A percentile compares a stretch with the other conserved stretches of the same genome.
phyloP scores from a whole-genome alignment of 208 protist species.

The Acanthamoeba healyi region DNA sequence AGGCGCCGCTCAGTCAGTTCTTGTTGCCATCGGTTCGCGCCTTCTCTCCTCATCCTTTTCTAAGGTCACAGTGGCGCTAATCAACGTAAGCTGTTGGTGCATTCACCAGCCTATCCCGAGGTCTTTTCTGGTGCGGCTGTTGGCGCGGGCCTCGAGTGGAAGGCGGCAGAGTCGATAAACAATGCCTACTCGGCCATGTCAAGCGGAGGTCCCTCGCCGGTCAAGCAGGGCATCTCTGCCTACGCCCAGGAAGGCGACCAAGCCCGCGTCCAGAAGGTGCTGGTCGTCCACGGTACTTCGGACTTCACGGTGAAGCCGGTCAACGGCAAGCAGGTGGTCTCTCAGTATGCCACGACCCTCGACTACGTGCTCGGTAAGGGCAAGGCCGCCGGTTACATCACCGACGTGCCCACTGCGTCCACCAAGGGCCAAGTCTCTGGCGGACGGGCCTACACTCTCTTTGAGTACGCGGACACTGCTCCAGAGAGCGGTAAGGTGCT shows the following conservation, averaged over 20 bases:
- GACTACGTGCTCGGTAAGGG: constrained; percentile 34
- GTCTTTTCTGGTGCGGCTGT: neutral
- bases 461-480: constrained; percentile 15
- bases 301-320: constrained; percentile 48
- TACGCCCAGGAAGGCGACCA: constrained; percentile 20
- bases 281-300: constrained; percentile 55
- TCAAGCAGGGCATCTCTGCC: constrained; percentile 7
- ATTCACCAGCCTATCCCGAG: constrained; percentile 44
- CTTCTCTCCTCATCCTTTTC: neutral
- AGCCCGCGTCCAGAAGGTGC: constrained; percentile 46
- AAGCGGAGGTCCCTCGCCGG: constrained; percentile 35
- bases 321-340: constrained; percentile 73
- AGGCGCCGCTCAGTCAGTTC: constrained; percentile 40
- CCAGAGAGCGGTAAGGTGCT: constrained; percentile 1
- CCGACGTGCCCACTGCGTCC: constrained; percentile 28
- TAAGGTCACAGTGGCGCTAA: neutral
- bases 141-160: constrained; percentile 64
- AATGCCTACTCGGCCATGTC: constrained; percentile 61
- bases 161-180: neutral
- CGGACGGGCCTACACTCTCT: constrained; percentile 20
- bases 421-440: constrained; percentile 13
- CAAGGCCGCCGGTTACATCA: neutral
- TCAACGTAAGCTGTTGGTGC: neutral
- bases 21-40: constrained; percentile 14
- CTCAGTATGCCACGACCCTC: constrained; percentile 37